phyloP scores from a whole-genome alignment of 2,329 filamentous ascomycete species.

The Exophiala sideris region DNA sequence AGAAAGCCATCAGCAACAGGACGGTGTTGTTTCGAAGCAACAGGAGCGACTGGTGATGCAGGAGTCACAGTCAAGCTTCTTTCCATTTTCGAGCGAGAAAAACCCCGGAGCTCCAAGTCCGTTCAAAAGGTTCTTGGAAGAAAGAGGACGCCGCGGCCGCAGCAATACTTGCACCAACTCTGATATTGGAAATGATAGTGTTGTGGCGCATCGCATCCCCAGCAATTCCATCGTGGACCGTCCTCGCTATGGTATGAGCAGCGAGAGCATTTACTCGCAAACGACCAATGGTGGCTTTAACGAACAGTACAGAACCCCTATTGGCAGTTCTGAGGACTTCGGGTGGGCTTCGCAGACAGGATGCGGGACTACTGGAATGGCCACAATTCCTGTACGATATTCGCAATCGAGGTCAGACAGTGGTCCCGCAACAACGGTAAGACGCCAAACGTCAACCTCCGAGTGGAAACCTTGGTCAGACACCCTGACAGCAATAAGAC shows the following conservation, averaged over 20 bases:
- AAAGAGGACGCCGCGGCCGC: slow-evolving; percentile 5
- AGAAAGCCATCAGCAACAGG: slow-evolving; percentile 3
- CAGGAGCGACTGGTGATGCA: slow-evolving; percentile 11
- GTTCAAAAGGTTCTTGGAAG: slow-evolving; percentile 19
- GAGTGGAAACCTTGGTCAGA: slow-evolving; percentile 26
- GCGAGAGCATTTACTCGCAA: slow-evolving; percentile 44
- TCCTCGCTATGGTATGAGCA: slow-evolving; percentile 26
- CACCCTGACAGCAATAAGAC: neutral
- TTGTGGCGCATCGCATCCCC: slow-evolving; percentile 6
- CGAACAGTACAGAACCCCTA: slow-evolving; percentile 10
- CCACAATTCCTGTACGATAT: slow-evolving; percentile 34
- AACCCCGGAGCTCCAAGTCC: slow-evolving; percentile 18
- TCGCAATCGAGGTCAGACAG: slow-evolving; percentile 5
- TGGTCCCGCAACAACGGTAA: neutral
- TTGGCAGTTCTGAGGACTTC: slow-evolving; percentile 20
- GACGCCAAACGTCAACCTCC: slow-evolving; percentile 9
- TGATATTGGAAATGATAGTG: slow-evolving; percentile 6
- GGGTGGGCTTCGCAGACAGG: slow-evolving; percentile 6
- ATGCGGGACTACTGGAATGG: slow-evolving; percentile 34
- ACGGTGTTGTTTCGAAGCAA: slow-evolving; percentile 9
- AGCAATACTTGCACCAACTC: neutral
- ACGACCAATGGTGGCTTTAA: slow-evolving; percentile 36
- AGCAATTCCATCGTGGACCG: slow-evolving; percentile 5
- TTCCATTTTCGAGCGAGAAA: slow-evolving; percentile 19
- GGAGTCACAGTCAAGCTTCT: slow-evolving; percentile 24